Percentiles rank a stretch among this genome's conserved stretches.
phyloP scores from a whole-genome alignment of 257 asterid species.

The Solanum microdontum region DNA sequence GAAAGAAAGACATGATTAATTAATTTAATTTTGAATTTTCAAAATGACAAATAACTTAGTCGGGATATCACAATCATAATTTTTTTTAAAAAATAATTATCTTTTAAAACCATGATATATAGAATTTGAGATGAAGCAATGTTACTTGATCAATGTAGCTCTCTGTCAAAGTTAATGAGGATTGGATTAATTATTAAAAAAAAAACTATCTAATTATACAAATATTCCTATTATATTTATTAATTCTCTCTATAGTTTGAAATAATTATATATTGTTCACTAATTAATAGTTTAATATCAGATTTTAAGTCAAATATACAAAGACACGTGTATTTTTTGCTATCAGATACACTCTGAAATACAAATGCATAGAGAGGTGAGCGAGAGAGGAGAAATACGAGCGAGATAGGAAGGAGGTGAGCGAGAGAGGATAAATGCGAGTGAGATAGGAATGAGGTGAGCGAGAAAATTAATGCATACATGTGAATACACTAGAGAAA shows the following conservation, averaged over 20 bases:
- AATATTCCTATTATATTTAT: too few relatives aligned
- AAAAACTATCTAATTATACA: too few relatives aligned
- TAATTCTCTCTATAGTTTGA: not conserved
- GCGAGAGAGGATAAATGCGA: not conserved
- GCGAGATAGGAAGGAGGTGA: not conserved
- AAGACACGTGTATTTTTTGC: too few relatives aligned
- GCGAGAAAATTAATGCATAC: not conserved
- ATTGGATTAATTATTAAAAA: not conserved
- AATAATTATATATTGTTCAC: too few relatives aligned
- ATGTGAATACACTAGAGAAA: too few relatives aligned
- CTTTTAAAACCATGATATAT: not conserved
- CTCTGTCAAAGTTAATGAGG: not conserved
- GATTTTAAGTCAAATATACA: too few relatives aligned
- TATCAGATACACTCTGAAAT: not conserved
- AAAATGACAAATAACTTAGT: not conserved
- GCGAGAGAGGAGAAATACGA: not conserved
- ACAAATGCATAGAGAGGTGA: not conserved
- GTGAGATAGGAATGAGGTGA: not conserved
- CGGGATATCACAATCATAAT: not conserved
- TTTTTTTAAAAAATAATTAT: too few relatives aligned
- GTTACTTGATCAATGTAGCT: not conserved
- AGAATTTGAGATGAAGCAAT: not conserved
- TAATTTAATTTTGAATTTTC: not conserved
- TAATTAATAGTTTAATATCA: too few relatives aligned
- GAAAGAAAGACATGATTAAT: not conserved